These are phyloP conservation scores for Elongisporangium prolatum DNA, from an alignment of 352 stramenopile species.

Conservation along the genomic window DNA sequence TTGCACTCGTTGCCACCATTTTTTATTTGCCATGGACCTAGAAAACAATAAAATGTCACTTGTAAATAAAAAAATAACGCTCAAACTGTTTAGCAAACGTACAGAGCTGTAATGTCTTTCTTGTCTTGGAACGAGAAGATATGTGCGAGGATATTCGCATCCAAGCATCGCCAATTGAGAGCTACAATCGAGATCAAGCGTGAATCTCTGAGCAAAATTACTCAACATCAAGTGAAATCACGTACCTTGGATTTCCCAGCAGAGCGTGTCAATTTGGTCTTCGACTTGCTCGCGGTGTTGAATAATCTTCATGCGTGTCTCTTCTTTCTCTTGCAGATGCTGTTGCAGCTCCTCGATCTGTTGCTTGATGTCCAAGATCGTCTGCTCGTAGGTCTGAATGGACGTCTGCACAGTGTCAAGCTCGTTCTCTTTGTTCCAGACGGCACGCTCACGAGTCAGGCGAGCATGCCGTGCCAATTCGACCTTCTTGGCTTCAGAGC, in stretches of 20 bases:
- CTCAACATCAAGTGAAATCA: not conserved
- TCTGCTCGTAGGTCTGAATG: conserved; percentile 37
- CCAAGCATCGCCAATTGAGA: conserved; percentile 44
- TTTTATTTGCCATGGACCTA: conserved; percentile 43
- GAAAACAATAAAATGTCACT: not conserved
- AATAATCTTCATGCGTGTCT: conserved; percentile 21
- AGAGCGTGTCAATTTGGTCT: conserved; percentile 50
- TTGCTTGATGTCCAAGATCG: conserved; percentile 40
- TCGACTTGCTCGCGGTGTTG: conserved; percentile 35
- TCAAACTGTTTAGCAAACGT: conserved; percentile 1
- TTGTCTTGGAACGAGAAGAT: conserved; percentile 25
- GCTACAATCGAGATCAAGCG: conserved; percentile 9
- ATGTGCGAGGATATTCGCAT: conserved; percentile 19
- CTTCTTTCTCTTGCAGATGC: conserved; percentile 30
- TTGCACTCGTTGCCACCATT: conserved; percentile 24
- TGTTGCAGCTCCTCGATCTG: conserved; percentile 57
- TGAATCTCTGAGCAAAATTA: not conserved
- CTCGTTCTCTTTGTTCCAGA: conserved; percentile 29
- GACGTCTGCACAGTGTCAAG: conserved; percentile 35
- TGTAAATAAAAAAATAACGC: not conserved
- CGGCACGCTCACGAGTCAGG: conserved; percentile 35
- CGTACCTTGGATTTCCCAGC: conserved; percentile 66
- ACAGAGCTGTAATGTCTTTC: conserved; percentile 34
- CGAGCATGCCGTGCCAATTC: conserved; percentile 41
- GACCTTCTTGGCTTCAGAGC: conserved; percentile 31